phyloP scores from a whole-genome alignment of 768 basidiomycete species.

The Clavulina sp. region DNA sequence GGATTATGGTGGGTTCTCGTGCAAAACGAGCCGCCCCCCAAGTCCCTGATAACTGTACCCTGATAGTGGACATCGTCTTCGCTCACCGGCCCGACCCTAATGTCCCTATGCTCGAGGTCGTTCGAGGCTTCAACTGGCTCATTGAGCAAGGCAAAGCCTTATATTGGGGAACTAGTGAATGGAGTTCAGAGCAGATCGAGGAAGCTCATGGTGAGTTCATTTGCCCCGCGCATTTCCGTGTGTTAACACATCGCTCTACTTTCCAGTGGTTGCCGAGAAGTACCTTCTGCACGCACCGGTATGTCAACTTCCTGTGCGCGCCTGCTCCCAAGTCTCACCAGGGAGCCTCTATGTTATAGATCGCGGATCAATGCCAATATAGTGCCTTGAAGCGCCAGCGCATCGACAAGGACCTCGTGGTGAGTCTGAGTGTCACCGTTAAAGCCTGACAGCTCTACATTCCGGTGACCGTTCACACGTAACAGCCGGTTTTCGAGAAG shows the following conservation, averaged over 20 bases:
- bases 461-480: not conserved
- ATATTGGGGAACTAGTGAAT: conserved; percentile 68
- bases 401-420: not conserved
- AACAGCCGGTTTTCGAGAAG: conserved; percentile 42
- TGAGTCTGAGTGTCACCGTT: not conserved
- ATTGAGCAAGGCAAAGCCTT: conserved; percentile 48
- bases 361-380: conserved; percentile 63
- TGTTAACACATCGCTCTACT: no score
- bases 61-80: conserved; percentile 25
- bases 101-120: conserved; percentile 46
- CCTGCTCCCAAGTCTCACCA: no score
- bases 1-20: conserved; percentile 67
- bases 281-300: conserved; percentile 22
- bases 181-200: conserved; percentile 52
- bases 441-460: conserved; percentile 20
- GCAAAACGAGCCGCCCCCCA: no score
- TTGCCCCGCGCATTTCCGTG: no score
- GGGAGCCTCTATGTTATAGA: no score
- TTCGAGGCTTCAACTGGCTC: conserved; percentile 64
- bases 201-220: conserved; percentile 38
- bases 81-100: conserved; percentile 44
- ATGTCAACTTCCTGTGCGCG: no score
- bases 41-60: no score
- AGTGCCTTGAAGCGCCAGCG: conserved; percentile 8
- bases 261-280: conserved; percentile 23